Percentiles rank a stretch among this genome's conserved stretches.
These are phyloP conservation scores for Funneliformis geosporum DNA, from an alignment of 192 early-diverging fungal species.

Conservation along the genomic window DNA sequence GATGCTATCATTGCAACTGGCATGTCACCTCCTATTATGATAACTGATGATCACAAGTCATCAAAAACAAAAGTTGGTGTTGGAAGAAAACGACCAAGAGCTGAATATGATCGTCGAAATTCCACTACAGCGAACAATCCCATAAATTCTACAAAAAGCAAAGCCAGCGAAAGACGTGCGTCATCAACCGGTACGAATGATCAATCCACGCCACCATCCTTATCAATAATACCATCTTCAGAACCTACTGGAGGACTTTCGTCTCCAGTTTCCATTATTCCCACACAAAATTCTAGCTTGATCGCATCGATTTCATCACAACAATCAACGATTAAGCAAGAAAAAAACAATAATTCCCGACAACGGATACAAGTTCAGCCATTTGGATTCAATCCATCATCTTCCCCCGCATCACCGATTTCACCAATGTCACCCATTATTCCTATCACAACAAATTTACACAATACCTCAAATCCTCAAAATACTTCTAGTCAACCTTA, in stretches of 20 bases:
- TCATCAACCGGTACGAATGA: slow-evolving; percentile 38
- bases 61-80: slow-evolving; percentile 51
- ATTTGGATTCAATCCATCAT: not conserved
- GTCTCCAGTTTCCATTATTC: not conserved
- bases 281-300: not conserved
- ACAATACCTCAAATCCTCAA: not conserved
- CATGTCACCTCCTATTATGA: slow-evolving; percentile 90
- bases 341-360: not conserved
- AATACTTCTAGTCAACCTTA: not conserved
- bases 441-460: not conserved
- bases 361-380: slow-evolving; percentile 21
- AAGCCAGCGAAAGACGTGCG: slow-evolving; percentile 24
- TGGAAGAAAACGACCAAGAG: slow-evolving; percentile 8
- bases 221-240: slow-evolving; percentile 32
- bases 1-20: slow-evolving; percentile 72
- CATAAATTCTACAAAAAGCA: slow-evolving; percentile 21
- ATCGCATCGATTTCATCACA: not conserved
- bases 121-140: not conserved
- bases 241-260: slow-evolving; percentile 32
- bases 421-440: slow-evolving; percentile 16
- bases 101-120: slow-evolving; percentile 40
- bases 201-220: slow-evolving; percentile 26
- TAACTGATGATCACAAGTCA: slow-evolving; percentile 98
- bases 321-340: slow-evolving; percentile 13
- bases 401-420: slow-evolving; percentile 1